Base-by-base conservation (phyloP, 2,329 filamentous ascomycete genomes). In the Ilyonectria robusta region DNA sequence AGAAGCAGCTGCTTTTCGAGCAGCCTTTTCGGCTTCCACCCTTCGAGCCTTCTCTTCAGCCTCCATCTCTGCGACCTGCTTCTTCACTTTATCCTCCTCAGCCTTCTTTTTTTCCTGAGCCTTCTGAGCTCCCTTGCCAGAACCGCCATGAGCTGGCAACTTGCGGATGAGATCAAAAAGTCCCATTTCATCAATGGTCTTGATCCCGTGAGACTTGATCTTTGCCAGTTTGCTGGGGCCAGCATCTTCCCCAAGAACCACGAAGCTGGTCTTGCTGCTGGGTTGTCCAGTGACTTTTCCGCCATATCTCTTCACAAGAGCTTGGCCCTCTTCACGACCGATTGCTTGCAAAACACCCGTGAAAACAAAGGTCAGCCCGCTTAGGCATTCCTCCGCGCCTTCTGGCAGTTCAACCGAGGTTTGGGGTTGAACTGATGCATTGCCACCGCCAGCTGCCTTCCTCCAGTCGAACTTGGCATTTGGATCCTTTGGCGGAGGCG, bases 161-260 rank as follows among this genome's bases (percentile, higher is more conserved):
- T 84, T 85, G 67, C 90, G 87, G 72, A 99, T 97, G 50, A 99
- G 87, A 66, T 93, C 92, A 72, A 97, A 97, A 3, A 99, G 83
- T 1, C 96, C 97, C 72, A 97, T 89, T 78, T 99, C 97, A 74
- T 98, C 92, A 76, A 99, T 98, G 0, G 95, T 97, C 80, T 94
- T 98, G 78, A 98, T 89, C 0, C 89, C 89, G 74, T 93, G 84
- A 21, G 94, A 88, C 63, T 88, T 86, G 72, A 99, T 98, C 72
- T 95, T 98, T 71, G 91, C 86, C 46, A 99, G 85, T 79, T 99
- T 99, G 81, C 92, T 97, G 1, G 96, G 96, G 0, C 96, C 96
- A 26, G 97, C 96, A 79, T 98, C 96, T 29, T 88, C 88, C 48
- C 96, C 96, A 3, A 99, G 87, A 17, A 99, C 93, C 51, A 99